These are phyloP conservation scores for Anethum foeniculum DNA, from an alignment of 140 eudicot species.

Conservation along the genomic window DNA sequence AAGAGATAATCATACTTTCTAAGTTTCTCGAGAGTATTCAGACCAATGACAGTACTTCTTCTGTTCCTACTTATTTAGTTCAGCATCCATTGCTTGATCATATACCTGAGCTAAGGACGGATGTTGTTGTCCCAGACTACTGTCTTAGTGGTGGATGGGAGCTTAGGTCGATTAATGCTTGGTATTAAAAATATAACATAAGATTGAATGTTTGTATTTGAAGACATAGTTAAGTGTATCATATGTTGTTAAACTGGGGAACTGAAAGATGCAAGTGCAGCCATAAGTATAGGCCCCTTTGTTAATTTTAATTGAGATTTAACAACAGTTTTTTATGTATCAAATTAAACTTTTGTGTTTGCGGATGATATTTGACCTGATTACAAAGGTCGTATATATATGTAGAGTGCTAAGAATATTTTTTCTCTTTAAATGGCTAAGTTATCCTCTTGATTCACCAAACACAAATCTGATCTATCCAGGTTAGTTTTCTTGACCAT, in stretches of 20 bases:
- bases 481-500: too few species aligned
- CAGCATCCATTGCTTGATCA: constrained; percentile 98
- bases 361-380: constrained; percentile 48
- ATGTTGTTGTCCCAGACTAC: constrained; percentile 85
- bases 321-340: neutral
- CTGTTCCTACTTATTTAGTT: constrained; percentile 73
- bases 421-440: too few species aligned
- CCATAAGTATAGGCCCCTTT: constrained; percentile 4
- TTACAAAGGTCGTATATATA: neutral
- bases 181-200: too few species aligned
- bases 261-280: constrained; percentile 65
- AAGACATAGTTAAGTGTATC: too few species aligned
- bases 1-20: constrained; percentile 80
- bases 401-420: too few species aligned
- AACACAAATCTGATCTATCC: too few species aligned
- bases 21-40: constrained; percentile 88
- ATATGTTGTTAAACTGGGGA: constrained; percentile 50
- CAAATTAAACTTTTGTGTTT: constrained; percentile 1
- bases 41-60: constrained; percentile 37
- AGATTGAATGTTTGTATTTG: too few species aligned
- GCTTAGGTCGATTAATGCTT: constrained; percentile 79
- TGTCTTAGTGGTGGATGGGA: constrained; percentile 95
- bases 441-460: too few species aligned
- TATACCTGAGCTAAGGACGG: constrained; percentile 86
- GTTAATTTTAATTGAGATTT: too few species aligned